Evolutionary conservation across 306 rosid species (phyloP).

Genomic region (Dalbergia oliveri): DNA sequence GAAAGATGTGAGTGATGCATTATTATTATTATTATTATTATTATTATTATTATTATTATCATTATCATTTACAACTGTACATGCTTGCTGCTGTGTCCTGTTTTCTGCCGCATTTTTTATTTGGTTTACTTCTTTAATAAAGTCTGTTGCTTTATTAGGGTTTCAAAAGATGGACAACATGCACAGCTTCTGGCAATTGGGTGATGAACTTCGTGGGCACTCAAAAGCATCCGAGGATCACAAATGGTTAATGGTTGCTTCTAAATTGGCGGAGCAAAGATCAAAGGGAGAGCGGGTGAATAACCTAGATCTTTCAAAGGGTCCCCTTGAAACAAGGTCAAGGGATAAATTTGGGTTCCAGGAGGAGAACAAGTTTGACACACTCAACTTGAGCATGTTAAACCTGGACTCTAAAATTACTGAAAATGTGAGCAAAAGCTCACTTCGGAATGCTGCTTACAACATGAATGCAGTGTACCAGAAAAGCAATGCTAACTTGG

Average conservation of each 20-base stretch:
- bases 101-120: slow-evolving; percentile 3
- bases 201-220: slow-evolving; percentile 98
- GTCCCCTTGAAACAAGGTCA: slow-evolving; percentile 69
- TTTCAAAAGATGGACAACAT: slow-evolving; percentile 76
- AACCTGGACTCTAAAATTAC: slow-evolving; percentile 73
- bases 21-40: neutral
- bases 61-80: neutral
- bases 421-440: slow-evolving; percentile 70
- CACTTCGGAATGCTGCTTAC: slow-evolving; percentile 69
- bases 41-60: no score
- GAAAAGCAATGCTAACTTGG: slow-evolving; percentile 68
- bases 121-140: slow-evolving; percentile 15
- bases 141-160: slow-evolving; percentile 40
- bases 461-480: slow-evolving; percentile 79
- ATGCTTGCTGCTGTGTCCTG: neutral
- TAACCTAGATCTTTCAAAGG: slow-evolving; percentile 92
- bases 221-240: slow-evolving; percentile 91
- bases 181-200: slow-evolving; percentile 94
- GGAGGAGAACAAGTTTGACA: slow-evolving; percentile 93
- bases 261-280: slow-evolving; percentile 94
- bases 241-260: slow-evolving; percentile 91
- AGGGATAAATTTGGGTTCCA: slow-evolving; percentile 87
- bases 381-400: slow-evolving; percentile 80
- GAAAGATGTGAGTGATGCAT: neutral
- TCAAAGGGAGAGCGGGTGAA: slow-evolving; percentile 88